Evolutionary conservation across 2,329 filamentous ascomycete species (phyloP).

Genomic region (Mycosphaerella sp.): DNA sequence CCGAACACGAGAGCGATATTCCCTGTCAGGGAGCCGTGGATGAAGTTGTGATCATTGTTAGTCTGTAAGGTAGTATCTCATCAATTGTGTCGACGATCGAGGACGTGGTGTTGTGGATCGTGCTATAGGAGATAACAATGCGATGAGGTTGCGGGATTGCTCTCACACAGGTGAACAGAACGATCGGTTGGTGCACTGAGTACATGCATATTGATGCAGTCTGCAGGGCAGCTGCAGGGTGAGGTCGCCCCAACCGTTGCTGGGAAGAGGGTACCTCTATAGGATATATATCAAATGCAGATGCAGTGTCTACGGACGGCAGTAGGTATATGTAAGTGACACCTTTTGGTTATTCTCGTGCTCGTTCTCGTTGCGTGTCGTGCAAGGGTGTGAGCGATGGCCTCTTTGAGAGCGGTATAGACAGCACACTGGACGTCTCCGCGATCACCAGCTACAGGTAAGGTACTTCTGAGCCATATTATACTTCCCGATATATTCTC

Average conservation of each 20-base stretch:
- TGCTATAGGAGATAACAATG: background rate
- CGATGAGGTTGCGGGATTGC: background rate
- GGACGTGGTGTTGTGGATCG: background rate
- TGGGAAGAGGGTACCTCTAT: background rate
- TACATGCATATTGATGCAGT: background rate
- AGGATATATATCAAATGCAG: too few species aligned
- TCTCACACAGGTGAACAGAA: background rate
- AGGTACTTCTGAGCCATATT: too few species aligned
- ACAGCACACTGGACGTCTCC: too few species aligned
- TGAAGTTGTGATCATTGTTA: background rate
- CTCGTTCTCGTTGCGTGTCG: too few species aligned
- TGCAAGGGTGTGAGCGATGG: too few species aligned
- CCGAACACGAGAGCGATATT: constrained; percentile 9
- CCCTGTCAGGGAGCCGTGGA: constrained; percentile 2
- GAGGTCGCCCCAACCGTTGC: constrained; percentile 15
- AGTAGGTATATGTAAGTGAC: too few species aligned
- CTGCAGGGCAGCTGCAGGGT: constrained; percentile 14
- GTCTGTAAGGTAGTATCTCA: background rate
- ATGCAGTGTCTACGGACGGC: too few species aligned
- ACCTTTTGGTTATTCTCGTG: too few species aligned
- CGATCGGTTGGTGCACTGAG: constrained; percentile 9
- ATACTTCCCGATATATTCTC: too few species aligned
- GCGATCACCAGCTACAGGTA: too few species aligned
- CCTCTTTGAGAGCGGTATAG: too few species aligned
- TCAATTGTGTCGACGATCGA: background rate